Percentiles rank a stretch among this genome's conserved stretches.
Evolutionary conservation across 140 eudicot genomes (phyloP).

Genomic region (Ambrosia hybrid): DNA sequence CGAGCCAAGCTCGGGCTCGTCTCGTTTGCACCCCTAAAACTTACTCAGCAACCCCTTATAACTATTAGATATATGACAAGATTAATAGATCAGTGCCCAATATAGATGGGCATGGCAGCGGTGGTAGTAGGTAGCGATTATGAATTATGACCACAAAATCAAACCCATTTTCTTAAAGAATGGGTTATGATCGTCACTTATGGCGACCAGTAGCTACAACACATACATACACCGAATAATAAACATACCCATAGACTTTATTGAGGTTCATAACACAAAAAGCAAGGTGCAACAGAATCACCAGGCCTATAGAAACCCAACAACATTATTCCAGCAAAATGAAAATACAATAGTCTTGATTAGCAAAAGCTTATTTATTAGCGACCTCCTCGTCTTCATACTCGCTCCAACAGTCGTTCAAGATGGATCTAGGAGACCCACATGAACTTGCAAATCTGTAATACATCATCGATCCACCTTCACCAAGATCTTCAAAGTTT

Average conservation of each 20-base stretch:
- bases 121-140: too few species aligned
- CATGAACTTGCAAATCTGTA: constrained; percentile 34
- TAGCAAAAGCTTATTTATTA: constrained; percentile 18
- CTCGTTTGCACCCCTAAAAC: too few species aligned
- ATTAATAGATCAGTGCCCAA: too few species aligned
- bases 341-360: background rate
- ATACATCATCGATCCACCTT: constrained; percentile 56
- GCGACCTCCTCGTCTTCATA: constrained; percentile 55
- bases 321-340: constrained; percentile 9
- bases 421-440: constrained; percentile 66
- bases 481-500: constrained; percentile 46
- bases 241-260: constrained; percentile 6
- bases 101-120: too few species aligned
- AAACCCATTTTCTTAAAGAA: too few species aligned
- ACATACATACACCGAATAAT: background rate
- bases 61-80: too few species aligned
- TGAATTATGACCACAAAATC: too few species aligned
- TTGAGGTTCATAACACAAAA: constrained; percentile 14
- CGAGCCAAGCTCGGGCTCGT: too few species aligned
- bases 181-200: too few species aligned
- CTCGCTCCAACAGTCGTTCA: constrained; percentile 61
- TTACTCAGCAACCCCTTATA: too few species aligned
- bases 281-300: background rate
- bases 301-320: background rate
- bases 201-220: too few species aligned